phyloP scores from a whole-genome alignment of 2,329 filamentous ascomycete species.

The Verticillium nubilum region DNA sequence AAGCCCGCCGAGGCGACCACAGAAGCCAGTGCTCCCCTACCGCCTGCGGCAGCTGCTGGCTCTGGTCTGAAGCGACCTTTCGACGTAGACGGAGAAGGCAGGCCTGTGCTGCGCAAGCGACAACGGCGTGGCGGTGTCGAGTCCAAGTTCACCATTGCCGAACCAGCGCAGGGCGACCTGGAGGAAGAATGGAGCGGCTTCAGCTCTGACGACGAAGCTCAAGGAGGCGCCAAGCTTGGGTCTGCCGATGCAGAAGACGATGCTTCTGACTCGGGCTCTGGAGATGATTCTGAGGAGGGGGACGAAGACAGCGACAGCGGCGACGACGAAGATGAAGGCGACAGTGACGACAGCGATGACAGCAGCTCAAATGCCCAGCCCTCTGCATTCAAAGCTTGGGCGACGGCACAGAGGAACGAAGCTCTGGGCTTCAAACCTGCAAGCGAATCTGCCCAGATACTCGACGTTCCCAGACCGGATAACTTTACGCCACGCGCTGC shows the following conservation, averaged over 20 bases:
- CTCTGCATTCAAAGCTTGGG: constrained; percentile 90
- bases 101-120: constrained; percentile 76
- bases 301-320: constrained; percentile 17
- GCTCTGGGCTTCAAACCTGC: constrained; percentile 61
- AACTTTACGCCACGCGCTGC: constrained; percentile 62
- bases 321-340: constrained; percentile 25
- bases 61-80: constrained; percentile 84
- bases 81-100: constrained; percentile 71
- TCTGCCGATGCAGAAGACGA: constrained; percentile 6
- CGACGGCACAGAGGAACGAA: constrained; percentile 77
- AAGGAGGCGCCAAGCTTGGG: background rate
- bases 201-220: constrained; percentile 14
- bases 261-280: constrained; percentile 20
- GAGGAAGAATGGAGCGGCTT: constrained; percentile 18
- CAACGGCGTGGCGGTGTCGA: constrained; percentile 64
- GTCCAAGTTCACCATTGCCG: constrained; percentile 42
- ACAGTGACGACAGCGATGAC: constrained; percentile 22
- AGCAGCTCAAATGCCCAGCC: constrained; percentile 32
- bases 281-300: constrained; percentile 19
- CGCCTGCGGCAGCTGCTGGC: constrained; percentile 40
- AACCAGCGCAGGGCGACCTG: constrained; percentile 27
- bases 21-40: background rate
- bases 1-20: background rate
- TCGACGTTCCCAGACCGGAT: constrained; percentile 49
- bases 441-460: constrained; percentile 32